Conservation (phyloP, 2,329 filamentous ascomycete species). For the Aspergillus pseudotamarii region DNA sequence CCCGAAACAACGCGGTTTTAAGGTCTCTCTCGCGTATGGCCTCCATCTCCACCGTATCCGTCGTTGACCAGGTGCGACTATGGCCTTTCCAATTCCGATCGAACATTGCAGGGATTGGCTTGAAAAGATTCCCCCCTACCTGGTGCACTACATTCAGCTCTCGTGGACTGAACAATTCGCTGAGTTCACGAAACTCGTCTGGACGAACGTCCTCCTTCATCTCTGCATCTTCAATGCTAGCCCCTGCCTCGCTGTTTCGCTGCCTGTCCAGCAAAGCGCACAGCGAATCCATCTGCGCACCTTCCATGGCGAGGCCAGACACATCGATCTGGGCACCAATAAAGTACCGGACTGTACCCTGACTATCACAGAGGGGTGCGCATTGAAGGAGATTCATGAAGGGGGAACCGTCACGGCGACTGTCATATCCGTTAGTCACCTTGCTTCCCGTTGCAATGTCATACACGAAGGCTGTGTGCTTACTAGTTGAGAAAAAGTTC, state of each 20-base stretch:
- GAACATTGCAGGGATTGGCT: constrained; percentile 17
- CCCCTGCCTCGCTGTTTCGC: constrained; percentile 16
- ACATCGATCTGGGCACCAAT: constrained; percentile 75
- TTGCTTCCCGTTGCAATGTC: no score
- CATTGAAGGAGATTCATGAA: constrained; percentile 78
- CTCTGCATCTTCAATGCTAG: constrained; percentile 22
- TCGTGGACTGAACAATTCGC: constrained; percentile 68
- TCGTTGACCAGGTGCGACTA: constrained; percentile 19
- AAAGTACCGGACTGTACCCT: constrained; percentile 68
- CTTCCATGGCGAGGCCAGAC: constrained; percentile 68
- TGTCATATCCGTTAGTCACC: constrained; percentile 26
- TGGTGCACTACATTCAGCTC: constrained; percentile 68
- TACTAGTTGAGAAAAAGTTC: constrained; percentile 78
- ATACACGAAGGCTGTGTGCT: constrained; percentile 26
- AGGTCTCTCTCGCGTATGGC: constrained; percentile 41
- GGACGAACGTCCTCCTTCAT: constrained; percentile 32
- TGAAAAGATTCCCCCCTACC: constrained; percentile 58
- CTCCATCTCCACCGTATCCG: constrained; percentile 24
- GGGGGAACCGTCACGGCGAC: constrained; percentile 72
- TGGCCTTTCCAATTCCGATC: constrained; percentile 8
- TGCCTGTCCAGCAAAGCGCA: constrained; percentile 48
- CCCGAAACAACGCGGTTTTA: constrained; percentile 34
- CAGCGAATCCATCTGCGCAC: constrained; percentile 66
- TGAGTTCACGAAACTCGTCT: constrained; percentile 68
- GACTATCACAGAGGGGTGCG: constrained; percentile 70